Evolutionary conservation across 495 filamentous ascomycete genomes (phyloP), one percentile per base, ranked within the genome.

Genomic region (Aspergillus sclerotioniger): DNA sequence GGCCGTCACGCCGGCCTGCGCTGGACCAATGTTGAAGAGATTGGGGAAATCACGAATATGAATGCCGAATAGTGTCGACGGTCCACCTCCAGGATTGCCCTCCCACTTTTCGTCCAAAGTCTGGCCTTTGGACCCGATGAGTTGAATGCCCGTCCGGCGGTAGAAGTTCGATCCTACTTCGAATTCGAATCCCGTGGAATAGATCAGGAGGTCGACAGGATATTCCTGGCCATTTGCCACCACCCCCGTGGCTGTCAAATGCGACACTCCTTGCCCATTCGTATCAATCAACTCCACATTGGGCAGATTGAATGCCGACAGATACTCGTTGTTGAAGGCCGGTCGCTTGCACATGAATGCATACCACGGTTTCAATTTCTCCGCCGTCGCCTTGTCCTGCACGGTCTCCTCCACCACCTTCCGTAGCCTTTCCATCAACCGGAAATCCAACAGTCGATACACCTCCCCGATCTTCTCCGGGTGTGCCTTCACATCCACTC

Each of bases 281-380:
- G 50, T 52, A 29, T 52, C 50, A 29, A 52, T 29, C 16, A 52
- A 29, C n/a, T 52, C 29, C 2, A 52, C 50, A 29, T 52, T 33
- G 8, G 28, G 6, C 2, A 5, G 50, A 29, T 52, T 52, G 50
- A 52, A 52, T 33, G 2, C 39, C n/a, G 61, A 21, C 17, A 74
- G 71, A 51, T 70, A 77, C 7, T 59, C 49, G 37, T 74, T 66
- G 44, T 71, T 61, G 46, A 75, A 70, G 6, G 55, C 50, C 0
- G 69, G 70, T 1, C 72, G 62, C 37, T 77, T 77, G 43, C 70
- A 72, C 53, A 65, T 70, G 8, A 41, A 48, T 8, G 63, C 60
- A 54, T 72, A 67, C 66, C 67, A 71, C 0, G 74, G 70, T 33
- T 71, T 70, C 32, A 76, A 51, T 8, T 51, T 55, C 10, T 60